phyloP scores from a whole-genome alignment of 768 basidiomycete species.

The Rhizopogon roseolus region DNA sequence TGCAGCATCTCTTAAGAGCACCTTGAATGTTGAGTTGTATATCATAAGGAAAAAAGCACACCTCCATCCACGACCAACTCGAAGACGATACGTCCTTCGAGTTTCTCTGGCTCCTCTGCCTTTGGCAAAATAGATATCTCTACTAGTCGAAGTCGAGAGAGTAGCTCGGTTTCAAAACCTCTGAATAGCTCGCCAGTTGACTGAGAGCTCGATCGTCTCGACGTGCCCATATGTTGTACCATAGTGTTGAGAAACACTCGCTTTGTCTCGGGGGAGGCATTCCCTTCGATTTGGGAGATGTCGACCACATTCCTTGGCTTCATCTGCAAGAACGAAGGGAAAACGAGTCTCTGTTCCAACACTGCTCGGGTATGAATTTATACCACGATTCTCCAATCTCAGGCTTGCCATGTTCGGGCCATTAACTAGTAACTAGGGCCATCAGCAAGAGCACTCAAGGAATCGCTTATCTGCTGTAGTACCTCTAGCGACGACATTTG shows the following conservation, averaged over 20 bases:
- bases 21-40: not conserved
- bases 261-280: slow-evolving; percentile 23
- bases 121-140: slow-evolving; percentile 41
- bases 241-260: slow-evolving; percentile 18
- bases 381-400: too few species aligned
- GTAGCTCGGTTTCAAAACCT: slow-evolving; percentile 18
- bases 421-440: too few species aligned
- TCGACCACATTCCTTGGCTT: slow-evolving; percentile 6
- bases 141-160: slow-evolving; percentile 25
- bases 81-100: slow-evolving; percentile 41
- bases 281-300: slow-evolving; percentile 20
- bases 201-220: not conserved
- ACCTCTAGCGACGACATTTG: too few species aligned
- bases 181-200: slow-evolving; percentile 2
- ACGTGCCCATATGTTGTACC: not conserved
- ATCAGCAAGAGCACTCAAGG: too few species aligned
- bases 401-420: too few species aligned
- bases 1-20: slow-evolving; percentile 45
- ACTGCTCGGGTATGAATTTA: too few species aligned
- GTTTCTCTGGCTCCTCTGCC: slow-evolving; percentile 37
- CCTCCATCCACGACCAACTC: slow-evolving; percentile 42
- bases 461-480: too few species aligned
- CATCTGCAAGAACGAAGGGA: not conserved
- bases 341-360: too few species aligned
- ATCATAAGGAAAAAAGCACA: slow-evolving; percentile 13